These are phyloP conservation scores for Triticum timopheevii DNA, from an alignment of 176 grass and related monocot species.

Conservation along the genomic window DNA sequence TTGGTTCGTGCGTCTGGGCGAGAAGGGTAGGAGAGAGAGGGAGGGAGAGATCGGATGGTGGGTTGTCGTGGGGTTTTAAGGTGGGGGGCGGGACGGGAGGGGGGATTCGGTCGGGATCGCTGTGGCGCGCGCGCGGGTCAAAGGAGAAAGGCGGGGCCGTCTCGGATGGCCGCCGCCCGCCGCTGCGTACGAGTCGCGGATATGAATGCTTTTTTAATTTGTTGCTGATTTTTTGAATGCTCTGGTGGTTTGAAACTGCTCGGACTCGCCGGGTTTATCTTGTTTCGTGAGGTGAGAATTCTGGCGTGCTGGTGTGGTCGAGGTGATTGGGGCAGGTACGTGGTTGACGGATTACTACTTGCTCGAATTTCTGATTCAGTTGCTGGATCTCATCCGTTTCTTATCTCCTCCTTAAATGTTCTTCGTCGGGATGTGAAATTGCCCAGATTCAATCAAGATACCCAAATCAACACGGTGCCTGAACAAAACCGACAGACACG, in stretches of 20 bases:
- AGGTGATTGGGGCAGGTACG: neutral
- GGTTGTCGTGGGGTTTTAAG: constrained; percentile 30
- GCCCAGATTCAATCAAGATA: neutral
- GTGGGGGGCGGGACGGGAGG: neutral
- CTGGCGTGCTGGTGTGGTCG: neutral
- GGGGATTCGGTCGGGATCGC: constrained; percentile 17
- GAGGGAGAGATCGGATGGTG: neutral
- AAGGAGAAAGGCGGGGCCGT: constrained; percentile 31
- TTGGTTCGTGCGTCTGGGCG: neutral
- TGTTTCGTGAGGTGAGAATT: neutral
- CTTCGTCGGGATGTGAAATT: neutral
- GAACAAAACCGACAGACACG: neutral
- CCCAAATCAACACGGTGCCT: neutral
- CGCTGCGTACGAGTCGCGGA: neutral
- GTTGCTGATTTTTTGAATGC: neutral
- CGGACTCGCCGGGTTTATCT: constrained; percentile 16
- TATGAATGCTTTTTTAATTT: neutral
- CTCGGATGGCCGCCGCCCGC: neutral
- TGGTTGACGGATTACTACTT: constrained; percentile 2
- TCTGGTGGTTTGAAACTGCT: constrained; percentile 26
- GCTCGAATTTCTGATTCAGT: neutral
- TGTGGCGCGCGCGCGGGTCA: constrained; percentile 31
- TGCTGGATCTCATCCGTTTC: neutral
- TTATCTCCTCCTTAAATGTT: neutral
- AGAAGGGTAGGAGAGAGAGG: neutral